Base-by-base conservation (phyloP, 176 grass and related monocot genomes). In the Aegilops umbellulata region DNA sequence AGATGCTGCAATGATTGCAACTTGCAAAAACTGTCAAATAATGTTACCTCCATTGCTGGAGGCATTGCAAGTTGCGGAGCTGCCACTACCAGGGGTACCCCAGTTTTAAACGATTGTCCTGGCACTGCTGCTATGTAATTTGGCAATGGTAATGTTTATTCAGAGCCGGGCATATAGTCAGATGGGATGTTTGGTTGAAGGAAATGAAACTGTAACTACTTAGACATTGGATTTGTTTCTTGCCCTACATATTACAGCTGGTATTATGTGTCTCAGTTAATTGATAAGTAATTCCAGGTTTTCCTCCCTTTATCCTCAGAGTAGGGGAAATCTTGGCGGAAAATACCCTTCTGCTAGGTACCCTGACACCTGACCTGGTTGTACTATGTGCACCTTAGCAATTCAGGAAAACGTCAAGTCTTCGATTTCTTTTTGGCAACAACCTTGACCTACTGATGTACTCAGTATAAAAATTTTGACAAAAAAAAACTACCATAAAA, bases 1-100 rank as follows among this genome's bases (percentile, higher is more conserved):
- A 69, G 36, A 34, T 86, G 79, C 73, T 90, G 84, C 47, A 70
- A 77, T 82, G 88, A 22, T 30, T 89, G 88, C 69, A 89, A 81
- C 61, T 89, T 89, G 83, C 38, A 77, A 23, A 60, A 23, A 23
- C 57, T 60, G 22, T 60, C 17, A 1, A 60, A 16, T 51, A 17
- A 17, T 51, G 15, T 17, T 51, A 51, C 0, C 3, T 0, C 7
- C 55, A 60, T 60, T 60, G 55, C 55, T 60, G 20, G 19, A 9
- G 55, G 55, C 55, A n/a, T 60, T 58, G 1, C 19, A 19, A 58
- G 55, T 58, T 58, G 53, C 6, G 0, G 7, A 20, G 53, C 19
- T 57, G 53, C 19, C 53, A 22, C 53, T 57, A 22, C 0, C 53
- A 57, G 19, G 19, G 53, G 53, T 57, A n/a, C n/a, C n/a, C n/a